A percentile compares a stretch with the other conserved stretches of the same genome.
These are phyloP conservation scores for Cercophora newfieldiana DNA, from an alignment of 495 filamentous ascomycete species.

Conservation along the genomic window DNA sequence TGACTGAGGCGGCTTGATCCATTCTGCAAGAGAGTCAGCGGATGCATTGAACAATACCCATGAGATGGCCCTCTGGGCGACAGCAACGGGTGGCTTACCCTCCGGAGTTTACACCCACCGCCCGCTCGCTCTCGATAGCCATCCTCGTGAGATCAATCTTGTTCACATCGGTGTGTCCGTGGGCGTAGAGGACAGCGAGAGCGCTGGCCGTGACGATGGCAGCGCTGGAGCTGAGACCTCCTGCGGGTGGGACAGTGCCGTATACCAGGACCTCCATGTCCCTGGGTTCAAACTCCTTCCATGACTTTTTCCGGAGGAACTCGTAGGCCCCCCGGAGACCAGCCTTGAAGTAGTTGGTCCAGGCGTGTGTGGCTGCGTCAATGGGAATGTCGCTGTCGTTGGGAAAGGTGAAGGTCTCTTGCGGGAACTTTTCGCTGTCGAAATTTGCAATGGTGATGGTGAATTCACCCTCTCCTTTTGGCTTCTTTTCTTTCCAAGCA, in stretches of 20 bases:
- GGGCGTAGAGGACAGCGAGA: conserved; percentile 82
- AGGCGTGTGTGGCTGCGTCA: conserved; percentile 77
- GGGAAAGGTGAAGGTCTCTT: conserved; percentile 73
- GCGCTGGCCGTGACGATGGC: conserved; percentile 92
- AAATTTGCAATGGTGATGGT: conserved; percentile 72
- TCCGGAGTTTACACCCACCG: conserved; percentile 94
- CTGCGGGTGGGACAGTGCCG: conserved; percentile 87
- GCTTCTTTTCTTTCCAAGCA: conserved; percentile 46
- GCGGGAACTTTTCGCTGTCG: conserved; percentile 70
- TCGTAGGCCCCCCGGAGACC: conserved; percentile 80
- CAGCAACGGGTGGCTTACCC: too few relatives aligned
- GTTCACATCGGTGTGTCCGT: conserved; percentile 74
- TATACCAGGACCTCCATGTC: conserved; percentile 89
- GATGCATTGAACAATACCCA: background rate
- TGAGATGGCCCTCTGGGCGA: too few relatives aligned
- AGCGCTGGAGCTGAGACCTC: conserved; percentile 89
- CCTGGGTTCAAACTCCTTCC: conserved; percentile 59
- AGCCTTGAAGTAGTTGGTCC: conserved; percentile 98
- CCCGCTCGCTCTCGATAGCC: conserved; percentile 89
- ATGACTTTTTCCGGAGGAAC: conserved; percentile 69
- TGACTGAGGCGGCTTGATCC: conserved; percentile 98
- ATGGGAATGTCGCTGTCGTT: conserved; percentile 61
- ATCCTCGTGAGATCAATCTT: conserved; percentile 89
- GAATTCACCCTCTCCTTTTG: conserved; percentile 36
- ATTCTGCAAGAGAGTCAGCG: conserved; percentile 53